Conservation (phyloP, 1,139 yeast genomes). For the Waltiozyma sp. region DNA sequence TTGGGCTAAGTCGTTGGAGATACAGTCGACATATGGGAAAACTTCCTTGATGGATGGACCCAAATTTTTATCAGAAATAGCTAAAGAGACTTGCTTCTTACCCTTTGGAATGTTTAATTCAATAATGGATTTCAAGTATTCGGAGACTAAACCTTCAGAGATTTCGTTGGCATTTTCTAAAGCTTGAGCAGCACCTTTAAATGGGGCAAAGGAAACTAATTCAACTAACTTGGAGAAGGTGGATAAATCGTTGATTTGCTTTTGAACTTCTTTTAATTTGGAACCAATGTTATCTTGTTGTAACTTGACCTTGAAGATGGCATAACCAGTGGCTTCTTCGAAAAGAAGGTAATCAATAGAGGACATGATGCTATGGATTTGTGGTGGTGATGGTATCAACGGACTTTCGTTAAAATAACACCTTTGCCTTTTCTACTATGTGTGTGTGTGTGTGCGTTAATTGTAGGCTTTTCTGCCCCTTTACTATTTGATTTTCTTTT, state of each 20-base stretch:
- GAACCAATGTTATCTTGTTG: constrained; percentile 95
- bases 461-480: not conserved
- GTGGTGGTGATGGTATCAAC: constrained; percentile 1
- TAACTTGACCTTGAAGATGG: constrained; percentile 83
- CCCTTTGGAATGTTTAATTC: constrained; percentile 89
- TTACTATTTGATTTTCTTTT: not conserved
- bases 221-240: constrained; percentile 89
- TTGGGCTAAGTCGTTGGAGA: constrained; percentile 85
- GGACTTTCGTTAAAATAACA: not conserved
- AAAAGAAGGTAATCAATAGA: constrained; percentile 85
- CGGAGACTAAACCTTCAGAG: constrained; percentile 93
- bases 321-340: constrained; percentile 99
- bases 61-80: constrained; percentile 88
- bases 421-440: not conserved
- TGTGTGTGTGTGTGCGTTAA: not conserved
- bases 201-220: constrained; percentile 92
- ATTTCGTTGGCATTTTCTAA: constrained; percentile 96
- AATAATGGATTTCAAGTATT: constrained; percentile 77
- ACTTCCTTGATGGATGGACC: constrained; percentile 94
- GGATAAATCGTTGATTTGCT: constrained; percentile 77
- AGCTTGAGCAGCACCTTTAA: constrained; percentile 98
- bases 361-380: constrained; percentile 19
- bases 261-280: constrained; percentile 88
- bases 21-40: constrained; percentile 83
- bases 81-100: constrained; percentile 61